These are phyloP conservation scores for Microbotryum violaceum DNA, from an alignment of 1,284 basidiomycete genomes.

Conservation along the genomic window DNA sequence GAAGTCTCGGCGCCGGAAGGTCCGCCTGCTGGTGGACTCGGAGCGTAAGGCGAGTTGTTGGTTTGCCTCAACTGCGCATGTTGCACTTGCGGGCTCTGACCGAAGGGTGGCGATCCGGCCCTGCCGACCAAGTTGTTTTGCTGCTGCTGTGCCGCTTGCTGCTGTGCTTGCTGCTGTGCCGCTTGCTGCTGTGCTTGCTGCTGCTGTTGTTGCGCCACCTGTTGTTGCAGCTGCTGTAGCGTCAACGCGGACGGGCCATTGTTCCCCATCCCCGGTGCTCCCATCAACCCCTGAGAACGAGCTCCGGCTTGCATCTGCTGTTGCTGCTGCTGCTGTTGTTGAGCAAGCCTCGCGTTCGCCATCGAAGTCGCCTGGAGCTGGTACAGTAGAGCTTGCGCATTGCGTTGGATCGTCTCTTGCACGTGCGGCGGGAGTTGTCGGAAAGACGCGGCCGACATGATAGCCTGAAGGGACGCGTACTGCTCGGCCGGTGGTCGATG, in stretches of 20 bases:
- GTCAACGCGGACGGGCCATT: neutral
- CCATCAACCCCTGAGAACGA: neutral
- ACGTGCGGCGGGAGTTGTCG: conserved; percentile 15
- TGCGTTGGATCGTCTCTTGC: conserved; percentile 18
- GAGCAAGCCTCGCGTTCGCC: neutral
- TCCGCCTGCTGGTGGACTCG: conserved; percentile 10
- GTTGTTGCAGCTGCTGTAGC: neutral
- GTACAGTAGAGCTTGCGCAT: conserved; percentile 15
- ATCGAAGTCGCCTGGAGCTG: conserved; percentile 19
- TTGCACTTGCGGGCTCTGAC: conserved; percentile 17
- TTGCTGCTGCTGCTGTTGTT: conserved; percentile 1
- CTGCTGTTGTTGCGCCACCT: neutral
- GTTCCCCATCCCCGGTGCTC: neutral
- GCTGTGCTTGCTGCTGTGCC: neutral
- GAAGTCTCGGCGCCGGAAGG: conserved; percentile 3
- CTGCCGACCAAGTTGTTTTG: neutral
- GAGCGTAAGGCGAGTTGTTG: neutral
- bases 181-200: conserved; percentile 2
- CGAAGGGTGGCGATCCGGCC: conserved; percentile 1
- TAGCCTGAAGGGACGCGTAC: conserved; percentile 16
- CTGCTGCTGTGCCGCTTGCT: neutral
- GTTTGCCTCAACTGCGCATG: conserved; percentile 11
- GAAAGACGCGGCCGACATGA: conserved; percentile 22
- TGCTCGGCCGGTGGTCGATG: conserved; percentile 9
- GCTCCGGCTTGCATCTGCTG: neutral